These are phyloP conservation scores for Euphorbia pulcherrima DNA, from an alignment of 345 rosid species.

Conservation along the genomic window DNA sequence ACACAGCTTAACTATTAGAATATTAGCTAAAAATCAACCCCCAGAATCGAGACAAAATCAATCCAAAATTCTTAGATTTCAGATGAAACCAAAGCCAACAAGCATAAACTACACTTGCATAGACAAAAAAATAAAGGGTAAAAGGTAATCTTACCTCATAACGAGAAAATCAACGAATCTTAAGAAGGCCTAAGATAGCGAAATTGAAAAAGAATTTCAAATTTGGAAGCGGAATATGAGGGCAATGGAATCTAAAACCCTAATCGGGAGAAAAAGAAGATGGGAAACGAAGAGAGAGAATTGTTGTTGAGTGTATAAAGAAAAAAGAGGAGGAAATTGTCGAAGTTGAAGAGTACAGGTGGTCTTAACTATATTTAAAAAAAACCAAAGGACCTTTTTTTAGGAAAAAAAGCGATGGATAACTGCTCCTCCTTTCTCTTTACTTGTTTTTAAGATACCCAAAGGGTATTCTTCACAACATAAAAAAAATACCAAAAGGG, in stretches of 20 bases:
- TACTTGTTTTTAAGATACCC: no score
- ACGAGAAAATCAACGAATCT: neutral
- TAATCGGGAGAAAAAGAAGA: neutral
- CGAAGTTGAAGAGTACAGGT: neutral
- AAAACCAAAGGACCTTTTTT: neutral
- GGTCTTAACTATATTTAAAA: neutral
- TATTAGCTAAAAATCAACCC: neutral
- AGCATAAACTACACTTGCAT: neutral
- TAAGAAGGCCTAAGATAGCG: neutral
- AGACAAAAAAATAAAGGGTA: neutral
- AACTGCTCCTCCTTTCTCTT: no score
- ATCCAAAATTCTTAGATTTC: constrained; percentile 8
- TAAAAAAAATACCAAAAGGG: no score
- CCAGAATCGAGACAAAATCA: no score
- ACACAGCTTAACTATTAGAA: neutral
- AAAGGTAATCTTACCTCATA: neutral
- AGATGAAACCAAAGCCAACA: neutral
- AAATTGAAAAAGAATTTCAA: neutral
- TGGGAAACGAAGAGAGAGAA: neutral
- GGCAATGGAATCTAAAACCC: neutral
- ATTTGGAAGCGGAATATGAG: neutral
- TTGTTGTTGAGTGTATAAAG: neutral
- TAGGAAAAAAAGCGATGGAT: no score
- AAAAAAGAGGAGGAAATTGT: neutral
- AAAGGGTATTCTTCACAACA: no score